Evolutionary conservation across 176 grass and related monocot genomes (phyloP).

Genomic region (Carex kokanica): DNA sequence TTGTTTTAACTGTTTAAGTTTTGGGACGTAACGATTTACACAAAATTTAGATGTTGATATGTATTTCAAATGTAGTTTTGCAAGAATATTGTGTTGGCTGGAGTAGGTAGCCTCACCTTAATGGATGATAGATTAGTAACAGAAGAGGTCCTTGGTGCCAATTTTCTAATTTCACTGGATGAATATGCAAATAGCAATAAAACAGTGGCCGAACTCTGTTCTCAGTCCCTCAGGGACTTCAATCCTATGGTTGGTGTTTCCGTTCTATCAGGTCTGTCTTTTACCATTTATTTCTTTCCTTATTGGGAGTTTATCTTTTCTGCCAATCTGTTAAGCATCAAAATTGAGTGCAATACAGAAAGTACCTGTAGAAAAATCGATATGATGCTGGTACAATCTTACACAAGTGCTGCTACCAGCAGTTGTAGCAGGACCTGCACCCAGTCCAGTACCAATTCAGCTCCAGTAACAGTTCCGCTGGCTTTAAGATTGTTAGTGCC

Average conservation of each 20-base stretch:
- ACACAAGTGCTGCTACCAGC: background rate
- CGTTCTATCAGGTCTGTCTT: conserved; percentile 50
- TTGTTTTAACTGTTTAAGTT: background rate
- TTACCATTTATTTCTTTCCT: conserved; percentile 16
- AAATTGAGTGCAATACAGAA: background rate
- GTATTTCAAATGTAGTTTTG: conserved; percentile 58
- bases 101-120: conserved; percentile 88
- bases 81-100: conserved; percentile 99
- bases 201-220: conserved; percentile 70
- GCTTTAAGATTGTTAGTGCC: background rate
- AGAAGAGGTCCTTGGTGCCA: conserved; percentile 59
- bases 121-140: conserved; percentile 76
- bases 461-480: background rate
- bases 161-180: conserved; percentile 79
- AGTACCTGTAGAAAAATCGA: background rate
- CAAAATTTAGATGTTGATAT: background rate
- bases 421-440: background rate
- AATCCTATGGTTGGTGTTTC: conserved; percentile 87
- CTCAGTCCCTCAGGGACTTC: conserved; percentile 73
- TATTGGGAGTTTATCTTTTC: background rate
- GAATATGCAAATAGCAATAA: conserved; percentile 51
- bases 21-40: background rate
- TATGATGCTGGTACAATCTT: background rate
- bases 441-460: background rate
- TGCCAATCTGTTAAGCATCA: background rate